Conservation (phyloP, 495 filamentous ascomycete genomes). For the Penicillium soppii region DNA sequence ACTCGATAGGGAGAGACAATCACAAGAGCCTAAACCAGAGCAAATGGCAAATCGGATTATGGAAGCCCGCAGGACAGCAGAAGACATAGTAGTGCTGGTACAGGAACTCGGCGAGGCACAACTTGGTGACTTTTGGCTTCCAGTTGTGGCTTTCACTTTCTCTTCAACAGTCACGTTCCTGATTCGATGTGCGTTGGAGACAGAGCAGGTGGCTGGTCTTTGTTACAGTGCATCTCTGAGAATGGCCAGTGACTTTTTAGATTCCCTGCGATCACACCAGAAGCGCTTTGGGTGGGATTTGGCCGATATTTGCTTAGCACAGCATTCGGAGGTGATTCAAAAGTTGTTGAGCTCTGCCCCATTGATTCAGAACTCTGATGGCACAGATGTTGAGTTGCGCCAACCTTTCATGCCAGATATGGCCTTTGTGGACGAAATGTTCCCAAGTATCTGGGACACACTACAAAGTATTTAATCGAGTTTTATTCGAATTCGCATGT, state of each 20-base stretch:
- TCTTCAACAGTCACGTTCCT: constrained; percentile 32
- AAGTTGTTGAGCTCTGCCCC: constrained; percentile 9
- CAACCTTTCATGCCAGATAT: constrained; percentile 12
- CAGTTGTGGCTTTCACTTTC: constrained; percentile 29
- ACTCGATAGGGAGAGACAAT: constrained; percentile 13
- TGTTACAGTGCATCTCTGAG: constrained; percentile 13
- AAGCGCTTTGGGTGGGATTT: constrained; percentile 17
- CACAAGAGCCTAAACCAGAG: neutral
- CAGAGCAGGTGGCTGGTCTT: constrained; percentile 2
- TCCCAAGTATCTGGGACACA: constrained; percentile 16
- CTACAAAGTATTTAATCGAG: constrained; percentile 8
- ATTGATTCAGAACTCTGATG: neutral
- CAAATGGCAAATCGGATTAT: constrained; percentile 8
- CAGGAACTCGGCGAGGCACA: constrained; percentile 29
- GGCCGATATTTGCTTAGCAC: constrained; percentile 15
- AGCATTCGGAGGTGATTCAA: constrained; percentile 13
- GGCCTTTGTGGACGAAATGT: constrained; percentile 11
- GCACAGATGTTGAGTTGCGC: neutral
- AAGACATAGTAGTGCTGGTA: constrained; percentile 34
- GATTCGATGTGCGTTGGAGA: constrained; percentile 25
- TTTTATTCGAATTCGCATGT: neutral
- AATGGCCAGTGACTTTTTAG: constrained; percentile 12
- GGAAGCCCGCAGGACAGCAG: constrained; percentile 24
- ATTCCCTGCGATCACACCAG: constrained; percentile 7
- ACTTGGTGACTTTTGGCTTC: constrained; percentile 36